Conservation (phyloP, 192 early-diverging fungal genomes). For the Anaeromyces robustus region DNA sequence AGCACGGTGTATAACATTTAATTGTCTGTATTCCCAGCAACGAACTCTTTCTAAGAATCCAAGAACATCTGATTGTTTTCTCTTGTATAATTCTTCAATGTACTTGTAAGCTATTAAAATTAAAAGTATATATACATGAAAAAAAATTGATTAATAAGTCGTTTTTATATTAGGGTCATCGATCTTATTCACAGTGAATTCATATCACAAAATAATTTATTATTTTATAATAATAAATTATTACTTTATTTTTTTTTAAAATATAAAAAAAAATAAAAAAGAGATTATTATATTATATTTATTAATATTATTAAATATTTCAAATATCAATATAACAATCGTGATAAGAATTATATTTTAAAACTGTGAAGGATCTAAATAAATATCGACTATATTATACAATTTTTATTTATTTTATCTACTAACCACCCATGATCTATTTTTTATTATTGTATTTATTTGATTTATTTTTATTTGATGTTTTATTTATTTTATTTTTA, state of each 20-base stretch:
- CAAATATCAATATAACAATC: not conserved
- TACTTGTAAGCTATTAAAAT: constrained; percentile 59
- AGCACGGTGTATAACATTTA: constrained; percentile 97
- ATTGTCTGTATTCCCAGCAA: constrained; percentile 97
- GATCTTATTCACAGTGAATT: not conserved
- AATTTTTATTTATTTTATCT: not conserved
- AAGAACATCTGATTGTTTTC: constrained; percentile 99
- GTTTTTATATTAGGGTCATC: not conserved
- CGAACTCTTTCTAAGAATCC: constrained; percentile 95
- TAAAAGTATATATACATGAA: not conserved
- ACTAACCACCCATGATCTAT: not conserved
- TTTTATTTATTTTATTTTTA: too few species aligned
- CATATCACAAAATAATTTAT: not conserved
- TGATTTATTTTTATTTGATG: not conserved
- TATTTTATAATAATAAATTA: not conserved
- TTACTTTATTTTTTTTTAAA: not conserved
- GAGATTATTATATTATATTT: not conserved
- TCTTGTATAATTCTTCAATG: constrained; percentile 91
- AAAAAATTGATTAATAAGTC: not conserved
- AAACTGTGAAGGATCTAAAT: not conserved
- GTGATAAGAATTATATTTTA: not conserved
- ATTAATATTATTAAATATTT: too few species aligned
- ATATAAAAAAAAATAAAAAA: not conserved
- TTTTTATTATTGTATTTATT: not conserved
- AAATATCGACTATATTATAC: not conserved